Base-by-base conservation (phyloP, 1,284 basidiomycete genomes). In the Tilletia caries region DNA sequence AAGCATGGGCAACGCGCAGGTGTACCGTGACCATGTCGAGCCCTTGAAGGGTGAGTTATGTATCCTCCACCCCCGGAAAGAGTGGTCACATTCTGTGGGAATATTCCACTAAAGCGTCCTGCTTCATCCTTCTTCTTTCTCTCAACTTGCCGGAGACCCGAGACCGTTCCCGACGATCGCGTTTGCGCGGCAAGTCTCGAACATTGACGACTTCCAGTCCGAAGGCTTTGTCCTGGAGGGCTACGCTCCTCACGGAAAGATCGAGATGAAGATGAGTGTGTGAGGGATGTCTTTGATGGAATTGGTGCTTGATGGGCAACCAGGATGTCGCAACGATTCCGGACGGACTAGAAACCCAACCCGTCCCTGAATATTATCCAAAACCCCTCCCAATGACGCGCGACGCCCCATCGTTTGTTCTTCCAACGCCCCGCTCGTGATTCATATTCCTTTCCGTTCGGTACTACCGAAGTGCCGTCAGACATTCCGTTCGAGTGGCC, bases 191-290 rank as follows among this genome's bases (percentile, higher is more conserved):
- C 86, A 91, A 69, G 86, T 88, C 25, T 86, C 87, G 15, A 84
- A 86, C 46, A 93, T 98, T 60, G 94, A 97, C 83, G 90, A 90
- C 48, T 95, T 97, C 83, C 86, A 85, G 70, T 88, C 87, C 65
- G 89, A 89, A 23, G 94, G 98, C 83, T 90, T 98, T 71, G 87
- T 90, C 58, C 88, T 98, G 10, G 89, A 91, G 70, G 91, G 91
- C 0, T 98, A 98, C 82, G 88, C 91, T 73, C 91, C 92, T 12
- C 89, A 93, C 82, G 90, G 90, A 5, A 88, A 89, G 76, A 93
- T 98, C 79, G 87, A 92, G 67, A 98, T 98, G 95, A 94, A 94
- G 86, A 98, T 98, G 95, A 95, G 92, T 83, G 92, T 96, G 48
- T 93, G 86, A 74, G 3, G 32, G 58, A 2, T 32, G 5, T 13